Percentiles rank a stretch among this genome's conserved stretches.
Conservation (phyloP, 257 asterid species). For the Solanum virginianum region DNA sequence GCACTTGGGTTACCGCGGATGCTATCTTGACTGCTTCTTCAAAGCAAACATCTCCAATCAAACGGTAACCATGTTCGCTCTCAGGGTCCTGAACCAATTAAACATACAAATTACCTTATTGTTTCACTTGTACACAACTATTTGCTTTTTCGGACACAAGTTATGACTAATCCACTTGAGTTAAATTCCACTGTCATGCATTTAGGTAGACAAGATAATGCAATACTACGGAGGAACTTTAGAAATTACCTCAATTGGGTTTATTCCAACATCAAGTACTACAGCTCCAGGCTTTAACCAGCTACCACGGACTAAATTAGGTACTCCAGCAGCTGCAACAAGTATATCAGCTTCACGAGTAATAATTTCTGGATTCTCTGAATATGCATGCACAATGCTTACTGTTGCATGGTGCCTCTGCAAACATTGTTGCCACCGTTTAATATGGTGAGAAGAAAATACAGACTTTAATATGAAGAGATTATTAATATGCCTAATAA, state of each 20-base stretch:
- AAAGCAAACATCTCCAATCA: conserved; percentile 71
- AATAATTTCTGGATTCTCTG: conserved; percentile 51
- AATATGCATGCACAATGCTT: conserved; percentile 49
- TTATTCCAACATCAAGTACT: conserved; percentile 75
- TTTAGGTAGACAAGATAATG: background rate
- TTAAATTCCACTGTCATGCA: background rate
- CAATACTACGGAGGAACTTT: background rate
- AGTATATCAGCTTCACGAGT: conserved; percentile 80
- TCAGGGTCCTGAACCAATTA: conserved; percentile 36
- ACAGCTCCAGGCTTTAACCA: conserved; percentile 92
- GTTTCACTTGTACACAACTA: background rate
- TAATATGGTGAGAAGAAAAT: background rate
- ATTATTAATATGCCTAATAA: background rate
- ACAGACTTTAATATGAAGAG: background rate
- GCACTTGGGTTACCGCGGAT: conserved; percentile 82
- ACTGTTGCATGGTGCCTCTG: conserved; percentile 94
- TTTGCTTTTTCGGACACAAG: background rate
- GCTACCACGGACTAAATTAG: conserved; percentile 68
- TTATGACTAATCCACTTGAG: background rate
- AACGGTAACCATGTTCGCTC: conserved; percentile 55
- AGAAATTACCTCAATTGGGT: conserved; percentile 58
- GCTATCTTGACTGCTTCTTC: conserved; percentile 61
- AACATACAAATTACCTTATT: background rate
- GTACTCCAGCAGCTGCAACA: conserved; percentile 77
- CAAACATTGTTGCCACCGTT: conserved; percentile 4